Conservation (phyloP, 768 basidiomycete genomes). For the Gloeostereum incarnatum region DNA sequence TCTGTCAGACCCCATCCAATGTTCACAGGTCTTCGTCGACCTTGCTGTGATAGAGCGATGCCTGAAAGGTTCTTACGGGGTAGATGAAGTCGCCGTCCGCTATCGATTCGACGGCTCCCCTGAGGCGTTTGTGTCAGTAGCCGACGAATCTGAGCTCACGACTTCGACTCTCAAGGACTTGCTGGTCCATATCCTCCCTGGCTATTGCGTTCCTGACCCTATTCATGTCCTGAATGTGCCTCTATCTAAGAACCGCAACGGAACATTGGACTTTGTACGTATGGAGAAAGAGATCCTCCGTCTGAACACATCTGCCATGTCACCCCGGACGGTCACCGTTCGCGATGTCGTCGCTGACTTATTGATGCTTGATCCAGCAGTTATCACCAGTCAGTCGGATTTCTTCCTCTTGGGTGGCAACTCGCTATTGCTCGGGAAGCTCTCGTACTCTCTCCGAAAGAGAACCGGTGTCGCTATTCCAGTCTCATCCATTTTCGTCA, state of each 20-base stretch:
- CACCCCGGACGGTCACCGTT: conserved; percentile 20
- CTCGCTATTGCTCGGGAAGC: conserved; percentile 35
- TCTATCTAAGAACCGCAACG: conserved; percentile 11
- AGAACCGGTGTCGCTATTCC: conserved; percentile 25
- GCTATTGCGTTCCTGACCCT: conserved; percentile 28
- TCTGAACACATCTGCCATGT: conserved; percentile 16
- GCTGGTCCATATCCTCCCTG: conserved; percentile 20
- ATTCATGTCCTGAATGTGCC: conserved; percentile 21
- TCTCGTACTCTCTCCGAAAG: conserved; percentile 30
- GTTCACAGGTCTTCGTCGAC: conserved; percentile 21
- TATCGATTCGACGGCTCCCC: conserved; percentile 19
- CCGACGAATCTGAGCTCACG: conserved; percentile 10
- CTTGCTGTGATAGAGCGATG: conserved; percentile 16
- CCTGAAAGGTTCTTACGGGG: conserved; percentile 17
- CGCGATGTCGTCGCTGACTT: conserved; percentile 26
- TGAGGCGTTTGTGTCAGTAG: conserved; percentile 28
- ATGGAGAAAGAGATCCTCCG: conserved; percentile 18
- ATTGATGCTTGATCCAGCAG: conserved; percentile 18
- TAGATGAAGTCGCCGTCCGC: conserved; percentile 26
- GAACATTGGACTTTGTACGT: conserved; percentile 19
- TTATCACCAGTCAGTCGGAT: conserved; percentile 24
- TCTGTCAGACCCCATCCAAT: conserved; percentile 27
- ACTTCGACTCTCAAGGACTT: conserved; percentile 11
- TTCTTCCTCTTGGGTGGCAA: conserved; percentile 36
- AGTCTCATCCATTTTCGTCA: conserved; percentile 28